phyloP scores from a whole-genome alignment of 306 rosid genomes.

The Gillenia trifoliata region DNA sequence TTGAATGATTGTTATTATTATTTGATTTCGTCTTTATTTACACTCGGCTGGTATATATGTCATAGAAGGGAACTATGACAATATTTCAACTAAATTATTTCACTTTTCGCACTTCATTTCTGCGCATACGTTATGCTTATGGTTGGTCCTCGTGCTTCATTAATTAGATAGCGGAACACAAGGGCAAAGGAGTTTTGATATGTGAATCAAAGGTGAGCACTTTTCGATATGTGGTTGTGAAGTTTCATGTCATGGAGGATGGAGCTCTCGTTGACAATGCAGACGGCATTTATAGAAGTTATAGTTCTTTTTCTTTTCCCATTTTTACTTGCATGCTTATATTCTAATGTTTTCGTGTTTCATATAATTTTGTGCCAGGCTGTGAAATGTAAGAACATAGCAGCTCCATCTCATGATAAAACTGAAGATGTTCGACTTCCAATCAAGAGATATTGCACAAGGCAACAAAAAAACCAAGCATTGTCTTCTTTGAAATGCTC shows the following conservation, averaged over 20 bases:
- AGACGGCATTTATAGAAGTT: background rate
- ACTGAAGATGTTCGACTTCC: conserved; percentile 2
- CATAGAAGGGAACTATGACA: background rate
- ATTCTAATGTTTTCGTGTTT: background rate
- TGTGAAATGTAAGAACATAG: background rate
- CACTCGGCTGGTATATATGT: background rate
- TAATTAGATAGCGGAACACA: background rate
- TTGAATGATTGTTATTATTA: background rate
- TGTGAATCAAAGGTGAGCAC: background rate
- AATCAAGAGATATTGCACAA: background rate
- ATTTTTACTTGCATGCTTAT: background rate
- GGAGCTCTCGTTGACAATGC: background rate
- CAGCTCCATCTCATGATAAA: background rate
- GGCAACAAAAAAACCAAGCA: conserved; percentile 1
- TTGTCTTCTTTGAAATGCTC: background rate
- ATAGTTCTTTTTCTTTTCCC: background rate
- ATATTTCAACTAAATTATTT: background rate
- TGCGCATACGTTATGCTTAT: background rate
- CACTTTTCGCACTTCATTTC: background rate
- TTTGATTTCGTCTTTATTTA: too few species aligned
- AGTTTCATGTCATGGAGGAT: background rate
- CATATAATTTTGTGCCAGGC: background rate
- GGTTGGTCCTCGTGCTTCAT: background rate
- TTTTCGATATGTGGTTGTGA: background rate
- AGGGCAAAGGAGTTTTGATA: background rate